These are phyloP conservation scores for Tricholoma hemisulphureum DNA, from an alignment of 768 basidiomycete genomes.

Conservation along the genomic window DNA sequence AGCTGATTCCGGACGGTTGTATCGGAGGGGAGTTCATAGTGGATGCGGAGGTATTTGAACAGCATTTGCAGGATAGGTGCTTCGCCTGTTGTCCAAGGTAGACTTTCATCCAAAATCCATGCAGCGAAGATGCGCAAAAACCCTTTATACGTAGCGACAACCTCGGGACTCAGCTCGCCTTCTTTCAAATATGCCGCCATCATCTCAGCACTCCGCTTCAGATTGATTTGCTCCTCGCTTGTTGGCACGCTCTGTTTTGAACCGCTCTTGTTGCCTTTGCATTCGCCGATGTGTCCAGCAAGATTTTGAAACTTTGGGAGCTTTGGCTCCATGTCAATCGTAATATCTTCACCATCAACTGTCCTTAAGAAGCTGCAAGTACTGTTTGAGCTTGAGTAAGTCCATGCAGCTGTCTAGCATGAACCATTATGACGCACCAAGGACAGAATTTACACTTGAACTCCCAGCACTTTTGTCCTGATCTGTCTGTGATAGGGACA, in stretches of 20 bases:
- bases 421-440: constrained; percentile 3
- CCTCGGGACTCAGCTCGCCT: too few species aligned
- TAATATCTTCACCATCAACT: not conserved
- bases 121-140: too few species aligned
- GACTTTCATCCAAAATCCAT: too few species aligned
- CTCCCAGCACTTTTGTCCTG: constrained; percentile 13
- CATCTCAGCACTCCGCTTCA: constrained; percentile 19
- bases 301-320: constrained; percentile 25
- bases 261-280: constrained; percentile 4
- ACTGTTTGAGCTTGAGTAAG: not conserved
- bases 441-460: constrained; percentile 16
- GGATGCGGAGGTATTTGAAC: too few species aligned
- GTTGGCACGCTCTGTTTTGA: not conserved
- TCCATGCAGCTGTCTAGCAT: not conserved
- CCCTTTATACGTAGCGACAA: too few species aligned
- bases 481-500: not conserved
- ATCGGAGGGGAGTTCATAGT: too few species aligned
- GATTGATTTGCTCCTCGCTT: constrained; percentile 10
- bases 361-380: not conserved
- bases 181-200: too few species aligned
- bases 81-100: too few species aligned
- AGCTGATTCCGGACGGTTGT: too few species aligned
- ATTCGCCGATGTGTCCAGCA: constrained; percentile 17
- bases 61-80: too few species aligned
- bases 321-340: constrained; percentile 18